Base-by-base conservation (phyloP, 2,329 filamentous ascomycete genomes). In the Akanthomyces lecanii region DNA sequence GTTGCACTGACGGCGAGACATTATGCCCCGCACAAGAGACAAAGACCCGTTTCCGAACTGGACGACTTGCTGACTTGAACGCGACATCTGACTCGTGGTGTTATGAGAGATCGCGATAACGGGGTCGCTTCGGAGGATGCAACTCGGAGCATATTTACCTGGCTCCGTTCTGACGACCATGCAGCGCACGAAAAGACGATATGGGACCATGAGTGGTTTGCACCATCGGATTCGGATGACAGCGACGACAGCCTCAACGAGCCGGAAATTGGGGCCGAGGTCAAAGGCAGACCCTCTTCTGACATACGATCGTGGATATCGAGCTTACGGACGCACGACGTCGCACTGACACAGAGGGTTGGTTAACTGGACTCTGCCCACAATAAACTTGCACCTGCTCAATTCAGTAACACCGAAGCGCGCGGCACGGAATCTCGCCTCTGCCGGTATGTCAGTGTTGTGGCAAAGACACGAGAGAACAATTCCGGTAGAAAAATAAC, bases 81-180 rank as follows among this genome's bases (percentile, higher is more conserved):
- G n/a, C 10, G 0, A 14, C 5, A n/a, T 12, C 10, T 18, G 16
- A 12, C 1, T 47, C 18, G 28, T 65, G 67, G 30, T 21, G 62
- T 38, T 61, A 25, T 5, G 23, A 69, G 25, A 59, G n/a, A 69
- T 23, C 59, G 40, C 10, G 62, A 61, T 23, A 67, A 61, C 55
- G 68, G 69, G 21, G 58, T 16, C 28, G 59, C 67, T 5, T 73
- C 69, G n/a, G 67, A 70, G 65, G 71, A 71, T 63, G 63, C 69
- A 55, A 74, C 70, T 11, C 66, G 69, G 40, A 71, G 61, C 38
- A 71, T 73, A 44, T 71, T 74, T 55, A 61, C 65, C 51, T 74
- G 71, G 70, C 66, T 73, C 54, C 65, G 70, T 44, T 40, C 45
- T 64, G 64, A 71, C 47, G 70, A 69, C 14, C 71, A 66, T 55